Conservation (phyloP, 331 rosid species). For the Stylosanthes scabra region DNA sequence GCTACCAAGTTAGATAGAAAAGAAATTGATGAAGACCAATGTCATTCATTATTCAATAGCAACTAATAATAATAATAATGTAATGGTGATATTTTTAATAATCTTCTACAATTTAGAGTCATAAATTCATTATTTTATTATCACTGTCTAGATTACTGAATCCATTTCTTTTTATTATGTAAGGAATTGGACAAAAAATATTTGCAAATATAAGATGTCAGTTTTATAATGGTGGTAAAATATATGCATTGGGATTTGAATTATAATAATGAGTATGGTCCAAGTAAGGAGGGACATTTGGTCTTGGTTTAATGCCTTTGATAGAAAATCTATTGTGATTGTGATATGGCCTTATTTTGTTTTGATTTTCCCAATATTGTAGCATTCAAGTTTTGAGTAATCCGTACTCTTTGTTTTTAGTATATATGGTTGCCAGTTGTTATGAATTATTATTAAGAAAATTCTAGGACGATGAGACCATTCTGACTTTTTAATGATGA, state of each 20-base stretch:
- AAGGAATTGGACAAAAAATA: constrained; percentile 41
- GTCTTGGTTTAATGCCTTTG: constrained; percentile 41
- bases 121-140: too few species aligned
- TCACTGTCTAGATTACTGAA: constrained; percentile 15
- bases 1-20: not conserved
- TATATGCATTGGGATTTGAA: constrained; percentile 72
- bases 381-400: constrained; percentile 35
- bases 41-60: not conserved
- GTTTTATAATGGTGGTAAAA: constrained; percentile 44
- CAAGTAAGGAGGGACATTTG: constrained; percentile 38
- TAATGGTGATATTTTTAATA: not conserved
- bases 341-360: constrained; percentile 14
- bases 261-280: constrained; percentile 46
- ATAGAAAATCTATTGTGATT: not conserved
- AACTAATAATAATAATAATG: not conserved
- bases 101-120: too few species aligned
- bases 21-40: too few species aligned
- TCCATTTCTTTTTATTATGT: constrained; percentile 10
- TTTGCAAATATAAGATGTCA: constrained; percentile 31
- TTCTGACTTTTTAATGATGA: too few species aligned
- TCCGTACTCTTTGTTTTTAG: constrained; percentile 38
- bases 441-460: too few species aligned
- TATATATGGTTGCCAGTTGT: constrained; percentile 22
- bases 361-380: constrained; percentile 43
- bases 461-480: too few species aligned